Evolutionary conservation across 116 monocot species (phyloP).

Genomic region (Papilionanthe hybrid): DNA sequence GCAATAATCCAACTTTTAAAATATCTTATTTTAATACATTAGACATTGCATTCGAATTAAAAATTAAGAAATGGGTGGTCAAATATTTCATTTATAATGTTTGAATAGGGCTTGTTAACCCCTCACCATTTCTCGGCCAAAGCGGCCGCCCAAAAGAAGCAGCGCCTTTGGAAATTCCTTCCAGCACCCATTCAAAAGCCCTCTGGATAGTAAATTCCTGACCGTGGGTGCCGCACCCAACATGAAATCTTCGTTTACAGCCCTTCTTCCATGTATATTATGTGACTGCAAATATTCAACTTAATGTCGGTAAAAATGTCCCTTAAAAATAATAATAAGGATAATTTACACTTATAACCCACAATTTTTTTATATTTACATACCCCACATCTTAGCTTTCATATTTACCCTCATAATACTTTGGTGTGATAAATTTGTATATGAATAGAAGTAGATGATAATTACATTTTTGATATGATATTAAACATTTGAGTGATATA

Average conservation of each 20-base stretch:
- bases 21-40: neutral
- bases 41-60: neutral
- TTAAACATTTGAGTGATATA: no score
- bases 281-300: no score
- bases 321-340: no score
- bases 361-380: no score
- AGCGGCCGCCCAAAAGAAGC: conserved; percentile 28
- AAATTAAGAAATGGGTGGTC: conserved; percentile 34
- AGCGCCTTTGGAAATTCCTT: conserved; percentile 45
- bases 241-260: neutral
- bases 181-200: conserved; percentile 69
- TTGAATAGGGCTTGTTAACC: conserved; percentile 22
- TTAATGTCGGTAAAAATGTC: no score
- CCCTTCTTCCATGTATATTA: conserved; percentile 2
- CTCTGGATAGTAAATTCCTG: conserved; percentile 72
- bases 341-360: no score
- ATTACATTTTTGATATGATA: no score
- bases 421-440: no score
- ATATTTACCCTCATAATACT: no score
- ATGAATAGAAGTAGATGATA: no score
- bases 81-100: conserved; percentile 15
- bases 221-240: conserved; percentile 64
- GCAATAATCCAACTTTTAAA: neutral
- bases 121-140: conserved; percentile 58
- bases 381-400: no score